Evolutionary conservation across 768 basidiomycete genomes (phyloP).

Genomic region (Lactifluus pinguis): DNA sequence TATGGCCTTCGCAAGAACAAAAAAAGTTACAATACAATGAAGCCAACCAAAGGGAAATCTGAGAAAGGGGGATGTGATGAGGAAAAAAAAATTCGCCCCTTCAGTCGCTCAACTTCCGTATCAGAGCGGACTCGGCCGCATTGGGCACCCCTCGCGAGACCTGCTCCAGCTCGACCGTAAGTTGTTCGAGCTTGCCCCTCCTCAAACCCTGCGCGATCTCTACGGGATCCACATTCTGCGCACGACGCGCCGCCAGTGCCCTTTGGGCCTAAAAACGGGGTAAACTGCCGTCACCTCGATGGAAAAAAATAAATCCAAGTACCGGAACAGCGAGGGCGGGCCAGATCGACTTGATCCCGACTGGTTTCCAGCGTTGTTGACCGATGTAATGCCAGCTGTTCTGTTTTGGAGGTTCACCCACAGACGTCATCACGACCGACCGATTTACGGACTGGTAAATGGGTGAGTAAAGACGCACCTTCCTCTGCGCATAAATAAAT

Average conservation of each 20-base stretch:
- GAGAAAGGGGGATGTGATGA: too few relatives aligned
- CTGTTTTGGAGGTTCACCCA: not conserved
- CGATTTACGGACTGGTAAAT: not conserved
- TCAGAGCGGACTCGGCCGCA: not conserved
- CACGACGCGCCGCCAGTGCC: slow-evolving; percentile 24
- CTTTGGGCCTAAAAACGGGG: slow-evolving; percentile 12
- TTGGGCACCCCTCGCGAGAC: not conserved
- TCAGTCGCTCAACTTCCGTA: not conserved
- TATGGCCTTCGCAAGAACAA: not conserved
- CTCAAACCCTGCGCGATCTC: slow-evolving; percentile 34
- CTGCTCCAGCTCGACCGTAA: slow-evolving; percentile 22
- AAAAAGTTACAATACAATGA: not conserved
- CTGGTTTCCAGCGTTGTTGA: slow-evolving; percentile 7
- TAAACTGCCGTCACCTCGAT: not conserved
- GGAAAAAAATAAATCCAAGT: not conserved
- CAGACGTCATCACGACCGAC: not conserved
- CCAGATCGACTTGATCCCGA: slow-evolving; percentile 8
- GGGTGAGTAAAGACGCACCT: slow-evolving; percentile 27
- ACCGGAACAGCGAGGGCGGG: slow-evolving; percentile 22
- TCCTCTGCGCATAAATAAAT: slow-evolving; percentile 39
- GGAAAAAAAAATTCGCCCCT: not conserved
- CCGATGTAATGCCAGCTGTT: slow-evolving; percentile 17
- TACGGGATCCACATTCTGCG: slow-evolving; percentile 24
- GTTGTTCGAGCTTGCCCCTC: slow-evolving; percentile 34
- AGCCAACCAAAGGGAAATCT: not conserved